phyloP scores from a whole-genome alignment of 805 yeast species.

The Kluyveromyces starmeri region DNA sequence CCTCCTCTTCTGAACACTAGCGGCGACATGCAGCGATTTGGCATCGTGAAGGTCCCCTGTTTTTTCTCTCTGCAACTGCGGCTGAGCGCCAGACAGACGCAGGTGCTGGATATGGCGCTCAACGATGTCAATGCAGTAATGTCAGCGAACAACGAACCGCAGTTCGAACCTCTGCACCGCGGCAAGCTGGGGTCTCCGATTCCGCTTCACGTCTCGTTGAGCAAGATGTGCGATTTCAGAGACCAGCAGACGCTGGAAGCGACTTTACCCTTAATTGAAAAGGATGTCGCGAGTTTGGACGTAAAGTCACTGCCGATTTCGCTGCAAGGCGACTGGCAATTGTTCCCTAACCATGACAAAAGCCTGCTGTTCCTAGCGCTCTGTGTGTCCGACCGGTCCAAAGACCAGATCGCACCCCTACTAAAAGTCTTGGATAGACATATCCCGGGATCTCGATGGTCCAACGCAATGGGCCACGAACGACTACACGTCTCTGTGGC shows the following conservation, averaged over 20 bases:
- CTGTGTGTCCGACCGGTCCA: neutral
- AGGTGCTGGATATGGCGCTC: slow-evolving; percentile 9
- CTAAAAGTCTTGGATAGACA: neutral
- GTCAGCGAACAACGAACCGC: slow-evolving; percentile 1
- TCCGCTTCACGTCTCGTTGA: slow-evolving; percentile 24
- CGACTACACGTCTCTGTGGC: too few species aligned
- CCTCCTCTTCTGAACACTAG: slow-evolving; percentile 12
- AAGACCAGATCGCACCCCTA: neutral
- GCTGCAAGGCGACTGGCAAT: slow-evolving; percentile 1
- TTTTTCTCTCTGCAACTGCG: slow-evolving; percentile 24
- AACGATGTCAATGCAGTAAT: slow-evolving; percentile 8
- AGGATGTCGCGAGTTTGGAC: neutral
- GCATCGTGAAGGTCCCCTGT: neutral
- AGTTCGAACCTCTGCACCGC: slow-evolving; percentile 19
- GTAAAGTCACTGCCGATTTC: neutral
- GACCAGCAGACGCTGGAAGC: slow-evolving; percentile 4
- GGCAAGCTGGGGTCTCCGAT: slow-evolving; percentile 21
- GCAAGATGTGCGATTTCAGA: slow-evolving; percentile 10
- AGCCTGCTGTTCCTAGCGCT: slow-evolving; percentile 1
- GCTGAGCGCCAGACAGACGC: slow-evolving; percentile 12
- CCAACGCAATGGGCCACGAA: neutral
- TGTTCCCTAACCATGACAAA: slow-evolving; percentile 1
- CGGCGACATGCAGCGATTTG: neutral
- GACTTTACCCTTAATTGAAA: neutral
- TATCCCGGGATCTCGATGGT: neutral